Conservation (phyloP, 257 asterid species). For the Capsicum baccatum region DNA sequence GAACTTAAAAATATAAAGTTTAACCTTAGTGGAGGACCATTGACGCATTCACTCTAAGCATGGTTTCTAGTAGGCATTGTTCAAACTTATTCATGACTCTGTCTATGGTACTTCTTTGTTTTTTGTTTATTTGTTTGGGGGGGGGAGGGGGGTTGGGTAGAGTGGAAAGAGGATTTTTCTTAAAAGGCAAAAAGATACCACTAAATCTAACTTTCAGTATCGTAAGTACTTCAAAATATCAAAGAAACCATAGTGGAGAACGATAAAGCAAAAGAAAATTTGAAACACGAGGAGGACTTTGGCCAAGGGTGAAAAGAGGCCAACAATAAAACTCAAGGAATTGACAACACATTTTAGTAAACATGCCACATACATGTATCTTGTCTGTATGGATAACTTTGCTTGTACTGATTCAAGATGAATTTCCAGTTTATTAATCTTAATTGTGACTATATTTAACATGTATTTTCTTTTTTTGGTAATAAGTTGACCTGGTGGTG, state of each 20-base stretch:
- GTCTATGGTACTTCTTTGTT: not conserved
- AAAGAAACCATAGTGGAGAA: conserved; percentile 7
- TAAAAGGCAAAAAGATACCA: not conserved
- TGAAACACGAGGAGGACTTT: not conserved
- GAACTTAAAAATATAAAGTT: not conserved
- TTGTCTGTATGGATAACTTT: not conserved
- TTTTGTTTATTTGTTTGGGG: no score
- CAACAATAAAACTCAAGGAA: not conserved
- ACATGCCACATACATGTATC: not conserved
- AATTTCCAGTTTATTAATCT: not conserved
- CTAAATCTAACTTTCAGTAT: not conserved
- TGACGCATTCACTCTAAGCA: not conserved
- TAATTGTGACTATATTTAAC: not conserved
- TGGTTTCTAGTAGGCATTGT: not conserved
- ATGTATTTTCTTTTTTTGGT: conserved; percentile 10
- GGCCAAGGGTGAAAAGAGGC: not conserved
- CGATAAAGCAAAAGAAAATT: not conserved
- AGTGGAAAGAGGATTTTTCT: not conserved
- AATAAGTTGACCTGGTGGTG: conserved; percentile 71
- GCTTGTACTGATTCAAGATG: not conserved
- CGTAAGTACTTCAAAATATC: not conserved
- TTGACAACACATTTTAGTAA: not conserved
- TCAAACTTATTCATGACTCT: not conserved
- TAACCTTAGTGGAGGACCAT: not conserved
- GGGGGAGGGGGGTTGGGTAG: not conserved